A percentile compares a stretch with the other conserved stretches of the same genome.
These are phyloP conservation scores for Camptophora hylomeconis DNA, from an alignment of 2,329 filamentous ascomycete genomes.

Conservation along the genomic window DNA sequence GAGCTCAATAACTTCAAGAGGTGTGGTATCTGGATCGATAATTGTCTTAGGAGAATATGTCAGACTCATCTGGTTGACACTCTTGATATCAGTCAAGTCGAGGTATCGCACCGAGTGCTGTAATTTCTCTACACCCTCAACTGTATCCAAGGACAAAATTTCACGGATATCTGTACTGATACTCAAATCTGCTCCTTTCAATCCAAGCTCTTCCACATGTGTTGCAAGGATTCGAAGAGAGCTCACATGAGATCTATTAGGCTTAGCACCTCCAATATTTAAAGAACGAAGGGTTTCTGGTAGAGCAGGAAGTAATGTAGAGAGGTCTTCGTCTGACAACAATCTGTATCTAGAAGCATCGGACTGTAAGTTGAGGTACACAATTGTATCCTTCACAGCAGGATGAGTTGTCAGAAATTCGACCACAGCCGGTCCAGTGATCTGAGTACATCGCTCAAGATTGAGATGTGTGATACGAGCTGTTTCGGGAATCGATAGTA, in stretches of 20 bases:
- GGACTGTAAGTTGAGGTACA: conserved; percentile 60
- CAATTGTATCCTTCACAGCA: conserved; percentile 48
- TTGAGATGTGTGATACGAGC: conserved; percentile 67
- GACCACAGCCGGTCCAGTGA: conserved; percentile 54
- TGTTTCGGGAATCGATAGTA: conserved; percentile 56
- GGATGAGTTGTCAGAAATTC: conserved; percentile 60
- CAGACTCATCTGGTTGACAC: conserved; percentile 43
- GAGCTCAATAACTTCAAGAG: conserved; percentile 65
- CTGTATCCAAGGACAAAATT: conserved; percentile 34
- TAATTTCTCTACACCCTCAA: conserved; percentile 18
- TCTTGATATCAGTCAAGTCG: conserved; percentile 59
- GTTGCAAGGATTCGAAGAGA: conserved; percentile 53
- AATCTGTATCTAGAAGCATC: conserved; percentile 62
- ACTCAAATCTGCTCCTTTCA: conserved; percentile 53
- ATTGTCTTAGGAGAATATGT: conserved; percentile 45
- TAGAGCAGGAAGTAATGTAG: conserved; percentile 50
- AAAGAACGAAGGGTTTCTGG: conserved; percentile 57
- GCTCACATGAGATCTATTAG: conserved; percentile 51
- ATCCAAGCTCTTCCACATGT: conserved; percentile 61
- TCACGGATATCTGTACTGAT: conserved; percentile 49
- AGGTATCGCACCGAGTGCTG: conserved; percentile 55
- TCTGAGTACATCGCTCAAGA: conserved; percentile 58
- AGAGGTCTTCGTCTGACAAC: conserved; percentile 52
- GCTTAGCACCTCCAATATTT: conserved; percentile 61
- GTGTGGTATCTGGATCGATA: conserved; percentile 46